Evolutionary conservation across 805 yeast genomes (phyloP).

Genomic region (Wickerhamiella dianesei): DNA sequence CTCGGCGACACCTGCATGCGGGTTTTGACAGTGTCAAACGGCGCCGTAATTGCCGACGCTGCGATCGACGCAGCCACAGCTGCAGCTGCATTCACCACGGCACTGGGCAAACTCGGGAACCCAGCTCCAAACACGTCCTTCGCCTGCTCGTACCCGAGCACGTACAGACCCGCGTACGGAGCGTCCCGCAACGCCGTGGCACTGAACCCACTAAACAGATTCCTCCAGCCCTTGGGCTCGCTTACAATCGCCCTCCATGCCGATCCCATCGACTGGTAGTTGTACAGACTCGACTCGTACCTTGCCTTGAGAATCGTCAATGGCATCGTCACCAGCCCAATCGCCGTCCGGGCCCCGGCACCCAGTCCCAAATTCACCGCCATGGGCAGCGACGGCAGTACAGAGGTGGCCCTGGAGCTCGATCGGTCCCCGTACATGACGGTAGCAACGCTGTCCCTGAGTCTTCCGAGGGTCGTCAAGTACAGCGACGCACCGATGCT

Average conservation of each 20-base stretch:
- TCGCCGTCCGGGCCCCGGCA: conserved; percentile 60
- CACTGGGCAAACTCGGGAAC: conserved; percentile 28
- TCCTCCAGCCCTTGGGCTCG: conserved; percentile 37
- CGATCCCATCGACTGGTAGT: conserved; percentile 48
- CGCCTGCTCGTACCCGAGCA: conserved; percentile 66
- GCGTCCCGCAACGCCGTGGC: conserved; percentile 86
- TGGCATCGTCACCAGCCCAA: conserved; percentile 89
- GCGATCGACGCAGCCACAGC: conserved; percentile 67
- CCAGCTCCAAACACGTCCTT: conserved; percentile 42
- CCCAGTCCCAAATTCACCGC: conserved; percentile 64
- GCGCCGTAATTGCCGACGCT: conserved; percentile 81
- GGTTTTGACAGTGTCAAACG: conserved; percentile 89
- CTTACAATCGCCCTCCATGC: conserved; percentile 45
- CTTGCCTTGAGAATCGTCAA: conserved; percentile 81
- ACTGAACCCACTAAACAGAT: conserved; percentile 76
- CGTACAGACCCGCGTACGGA: conserved; percentile 91
- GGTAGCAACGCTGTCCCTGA: conserved; percentile 40
- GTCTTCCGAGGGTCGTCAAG: conserved; percentile 52
- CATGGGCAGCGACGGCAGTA: conserved; percentile 58
- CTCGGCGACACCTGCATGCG: conserved; percentile 64
- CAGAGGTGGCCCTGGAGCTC: conserved; percentile 10
- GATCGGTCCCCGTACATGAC: conserved; percentile 8
- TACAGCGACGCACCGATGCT: conserved; percentile 85
- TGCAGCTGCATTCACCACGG: conserved; percentile 54
- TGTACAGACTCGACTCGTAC: conserved; percentile 68